These are phyloP conservation scores for Xylariaceae sp. DNA, from an alignment of 2,329 filamentous ascomycete genomes.

Conservation along the genomic window DNA sequence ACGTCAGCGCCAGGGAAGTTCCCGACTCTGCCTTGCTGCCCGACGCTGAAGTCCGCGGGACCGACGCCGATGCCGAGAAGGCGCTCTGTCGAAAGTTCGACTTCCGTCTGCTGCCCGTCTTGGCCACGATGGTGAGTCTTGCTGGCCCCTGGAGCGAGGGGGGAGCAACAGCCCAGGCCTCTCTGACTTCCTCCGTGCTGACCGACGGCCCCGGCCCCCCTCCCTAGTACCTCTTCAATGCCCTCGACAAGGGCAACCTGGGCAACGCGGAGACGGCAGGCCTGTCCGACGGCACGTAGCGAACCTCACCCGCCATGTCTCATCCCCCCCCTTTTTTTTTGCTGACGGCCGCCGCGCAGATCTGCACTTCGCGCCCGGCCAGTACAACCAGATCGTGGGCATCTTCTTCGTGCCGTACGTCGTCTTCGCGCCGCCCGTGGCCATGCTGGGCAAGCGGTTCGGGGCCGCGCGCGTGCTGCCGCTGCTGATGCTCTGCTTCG, in stretches of 20 bases:
- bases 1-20: slow-evolving; percentile 20
- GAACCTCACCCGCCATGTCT: too few relatives aligned
- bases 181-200: too few relatives aligned
- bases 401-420: slow-evolving; percentile 60
- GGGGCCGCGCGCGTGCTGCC: slow-evolving; percentile 58
- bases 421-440: slow-evolving; percentile 57
- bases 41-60: slow-evolving; percentile 23
- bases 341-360: slow-evolving; percentile 26
- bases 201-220: too few relatives aligned
- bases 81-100: slow-evolving; percentile 48
- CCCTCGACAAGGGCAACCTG: slow-evolving; percentile 43
- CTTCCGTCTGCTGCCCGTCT: slow-evolving; percentile 42
- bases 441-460: slow-evolving; percentile 61
- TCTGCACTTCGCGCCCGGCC: slow-evolving; percentile 50
- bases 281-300: slow-evolving; percentile 31
- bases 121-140: slow-evolving; percentile 41
- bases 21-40: too few relatives aligned
- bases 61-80: slow-evolving; percentile 38
- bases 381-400: slow-evolving; percentile 62
- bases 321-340: too few relatives aligned
- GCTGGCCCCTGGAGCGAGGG: too few relatives aligned
- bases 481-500: slow-evolving; percentile 58
- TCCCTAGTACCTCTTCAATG: slow-evolving; percentile 36
- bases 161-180: too few relatives aligned
- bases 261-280: slow-evolving; percentile 52